Evolutionary conservation across 208 protist species (phyloP).

Genomic region (Leishmania martiniquensis): DNA sequence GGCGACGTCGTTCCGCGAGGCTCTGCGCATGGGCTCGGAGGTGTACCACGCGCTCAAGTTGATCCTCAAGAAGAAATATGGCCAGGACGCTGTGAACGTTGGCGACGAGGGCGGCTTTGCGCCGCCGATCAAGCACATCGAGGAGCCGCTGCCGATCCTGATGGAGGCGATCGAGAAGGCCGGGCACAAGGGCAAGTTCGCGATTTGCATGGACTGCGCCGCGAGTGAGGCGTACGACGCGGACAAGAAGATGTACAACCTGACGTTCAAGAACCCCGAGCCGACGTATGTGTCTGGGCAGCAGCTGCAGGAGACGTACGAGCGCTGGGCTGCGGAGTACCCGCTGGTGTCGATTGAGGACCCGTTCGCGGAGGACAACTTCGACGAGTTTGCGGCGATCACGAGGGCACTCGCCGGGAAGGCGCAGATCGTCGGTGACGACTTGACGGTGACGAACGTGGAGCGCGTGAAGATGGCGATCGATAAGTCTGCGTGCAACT

Average conservation of each 20-base stretch:
- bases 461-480: slow-evolving; percentile 95
- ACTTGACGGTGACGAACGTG: slow-evolving; percentile 98
- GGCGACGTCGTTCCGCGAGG: slow-evolving; percentile 95
- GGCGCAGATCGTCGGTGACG: slow-evolving; percentile 98
- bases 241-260: slow-evolving; percentile 94
- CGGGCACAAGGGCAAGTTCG: slow-evolving; percentile 95
- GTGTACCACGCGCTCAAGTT: slow-evolving; percentile 98
- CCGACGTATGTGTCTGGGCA: slow-evolving; percentile 72
- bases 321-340: slow-evolving; percentile 90
- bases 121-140: slow-evolving; percentile 93
- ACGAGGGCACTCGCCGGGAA: slow-evolving; percentile 73
- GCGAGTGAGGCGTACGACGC: slow-evolving; percentile 98
- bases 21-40: slow-evolving; percentile 96
- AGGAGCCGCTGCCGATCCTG: slow-evolving; percentile 97
- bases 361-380: slow-evolving; percentile 99
- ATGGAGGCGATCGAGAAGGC: slow-evolving; percentile 97
- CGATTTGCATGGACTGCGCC: slow-evolving; percentile 99
- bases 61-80: slow-evolving; percentile 97
- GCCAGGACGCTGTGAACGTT: slow-evolving; percentile 94
- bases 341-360: slow-evolving; percentile 99
- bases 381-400: slow-evolving; percentile 90
- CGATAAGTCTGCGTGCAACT: slow-evolving; percentile 95
- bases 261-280: slow-evolving; percentile 97
- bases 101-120: slow-evolving; percentile 99
- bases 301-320: slow-evolving; percentile 94